A percentile compares a stretch with the other conserved stretches of the same genome.
These are phyloP conservation scores for Phytophthora cajani DNA, from an alignment of 352 stramenopile genomes.

Conservation along the genomic window DNA sequence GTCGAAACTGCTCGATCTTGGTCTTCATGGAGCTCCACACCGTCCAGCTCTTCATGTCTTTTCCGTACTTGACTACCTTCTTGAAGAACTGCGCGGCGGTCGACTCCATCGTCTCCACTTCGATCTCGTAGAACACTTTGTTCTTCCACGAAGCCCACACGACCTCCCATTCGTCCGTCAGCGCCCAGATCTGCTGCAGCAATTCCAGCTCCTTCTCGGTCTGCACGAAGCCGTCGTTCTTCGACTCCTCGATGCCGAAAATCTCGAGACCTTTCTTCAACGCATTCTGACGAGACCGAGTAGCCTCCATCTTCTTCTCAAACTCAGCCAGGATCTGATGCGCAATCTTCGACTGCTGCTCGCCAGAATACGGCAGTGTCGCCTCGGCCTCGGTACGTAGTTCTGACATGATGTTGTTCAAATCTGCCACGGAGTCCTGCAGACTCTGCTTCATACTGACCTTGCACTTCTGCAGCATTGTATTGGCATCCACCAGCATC, in stretches of 20 bases:
- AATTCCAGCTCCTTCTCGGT: conserved; percentile 91
- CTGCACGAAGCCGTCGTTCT: conserved; percentile 86
- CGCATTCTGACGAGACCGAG: conserved; percentile 64
- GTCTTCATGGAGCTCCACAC: conserved; percentile 93
- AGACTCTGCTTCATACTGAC: conserved; percentile 96
- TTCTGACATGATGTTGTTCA: conserved; percentile 88
- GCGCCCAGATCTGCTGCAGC: conserved; percentile 90
- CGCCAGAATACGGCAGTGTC: conserved; percentile 77
- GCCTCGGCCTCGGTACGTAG: conserved; percentile 75
- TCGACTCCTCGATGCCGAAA: conserved; percentile 90
- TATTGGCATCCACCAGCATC: conserved; percentile 87
- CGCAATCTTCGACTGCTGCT: conserved; percentile 59
- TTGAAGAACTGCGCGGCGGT: conserved; percentile 92
- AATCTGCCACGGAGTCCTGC: conserved; percentile 89
- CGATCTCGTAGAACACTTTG: conserved; percentile 91
- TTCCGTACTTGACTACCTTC: conserved; percentile 93
- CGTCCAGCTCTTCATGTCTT: conserved; percentile 94
- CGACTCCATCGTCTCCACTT: conserved; percentile 93
- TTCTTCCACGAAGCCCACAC: conserved; percentile 94
- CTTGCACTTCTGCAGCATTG: conserved; percentile 94
- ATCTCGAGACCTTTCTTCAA: conserved; percentile 94
- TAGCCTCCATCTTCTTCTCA: conserved; percentile 89
- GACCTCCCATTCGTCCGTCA: conserved; percentile 89
- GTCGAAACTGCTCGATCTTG: conserved; percentile 94
- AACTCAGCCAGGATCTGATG: conserved; percentile 85